These are phyloP conservation scores for Leccinum subfulvum DNA, from an alignment of 1,284 basidiomycete species.

Conservation along the genomic window DNA sequence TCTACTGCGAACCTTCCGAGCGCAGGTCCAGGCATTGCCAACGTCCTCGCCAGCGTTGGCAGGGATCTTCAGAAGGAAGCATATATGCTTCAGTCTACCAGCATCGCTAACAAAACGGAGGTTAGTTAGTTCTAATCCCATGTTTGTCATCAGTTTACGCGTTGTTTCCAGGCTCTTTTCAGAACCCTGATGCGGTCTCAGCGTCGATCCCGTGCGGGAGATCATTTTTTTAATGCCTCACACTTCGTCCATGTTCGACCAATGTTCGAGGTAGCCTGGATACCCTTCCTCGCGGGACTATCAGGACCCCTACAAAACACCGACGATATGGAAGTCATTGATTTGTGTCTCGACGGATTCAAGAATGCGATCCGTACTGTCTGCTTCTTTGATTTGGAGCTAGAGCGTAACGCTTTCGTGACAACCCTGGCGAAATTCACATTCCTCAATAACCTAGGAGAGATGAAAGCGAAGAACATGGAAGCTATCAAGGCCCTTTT, in stretches of 20 bases:
- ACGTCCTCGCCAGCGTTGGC: conserved; percentile 83
- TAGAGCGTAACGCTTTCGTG: conserved; percentile 95
- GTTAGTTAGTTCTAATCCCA: conserved; percentile 36
- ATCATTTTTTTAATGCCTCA: conserved; percentile 93
- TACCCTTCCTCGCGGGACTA: conserved; percentile 90
- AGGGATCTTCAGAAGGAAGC: conserved; percentile 92
- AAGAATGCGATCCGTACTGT: conserved; percentile 90
- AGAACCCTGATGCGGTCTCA: conserved; percentile 87
- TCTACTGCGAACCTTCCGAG: conserved; percentile 45
- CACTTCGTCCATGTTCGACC: conserved; percentile 93
- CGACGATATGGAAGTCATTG: conserved; percentile 87
- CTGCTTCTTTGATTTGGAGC: conserved; percentile 92
- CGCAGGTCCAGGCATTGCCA: conserved; percentile 72
- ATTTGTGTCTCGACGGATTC: conserved; percentile 92
- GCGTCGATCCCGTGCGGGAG: conserved; percentile 69
- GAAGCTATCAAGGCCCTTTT: conserved; percentile 94
- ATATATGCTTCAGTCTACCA: conserved; percentile 90
- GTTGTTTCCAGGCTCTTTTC: conserved; percentile 70
- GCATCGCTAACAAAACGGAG: conserved; percentile 95
- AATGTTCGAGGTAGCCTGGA: conserved; percentile 99
- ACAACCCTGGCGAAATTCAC: conserved; percentile 98
- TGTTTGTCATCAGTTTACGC: conserved; percentile 2
- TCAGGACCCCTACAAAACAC: conserved; percentile 91
- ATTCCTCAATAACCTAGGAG: conserved; percentile 92
- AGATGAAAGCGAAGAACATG: conserved; percentile 99